Conservation (phyloP, 2,329 filamentous ascomycete genomes). For the Ilyonectria mors-panacis region DNA sequence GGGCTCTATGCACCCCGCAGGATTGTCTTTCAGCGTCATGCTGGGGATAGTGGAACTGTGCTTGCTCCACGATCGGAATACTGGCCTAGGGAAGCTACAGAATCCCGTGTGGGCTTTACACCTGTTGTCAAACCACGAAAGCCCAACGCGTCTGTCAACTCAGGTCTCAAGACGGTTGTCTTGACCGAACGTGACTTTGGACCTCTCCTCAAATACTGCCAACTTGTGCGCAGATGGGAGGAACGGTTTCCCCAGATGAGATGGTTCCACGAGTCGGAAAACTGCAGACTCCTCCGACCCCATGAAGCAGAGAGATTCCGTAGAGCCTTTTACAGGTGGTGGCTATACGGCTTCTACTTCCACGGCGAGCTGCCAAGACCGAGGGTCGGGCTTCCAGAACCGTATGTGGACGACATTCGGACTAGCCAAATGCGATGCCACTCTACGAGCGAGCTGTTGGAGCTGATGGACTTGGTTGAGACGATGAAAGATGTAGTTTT, state of each 20-base stretch:
- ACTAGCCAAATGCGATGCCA: constrained; percentile 61
- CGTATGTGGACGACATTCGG: constrained; percentile 58
- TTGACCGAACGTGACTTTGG: constrained; percentile 53
- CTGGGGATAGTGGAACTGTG: constrained; percentile 50
- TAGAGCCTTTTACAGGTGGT: constrained; percentile 67
- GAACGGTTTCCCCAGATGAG: constrained; percentile 59
- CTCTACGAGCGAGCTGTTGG: constrained; percentile 60
- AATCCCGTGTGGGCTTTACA: constrained; percentile 37
- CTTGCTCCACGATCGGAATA: constrained; percentile 38
- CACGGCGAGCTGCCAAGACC: constrained; percentile 61
- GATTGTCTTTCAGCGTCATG: constrained; percentile 57
- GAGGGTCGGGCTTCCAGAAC: constrained; percentile 55
- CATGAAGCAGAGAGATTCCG: constrained; percentile 64
- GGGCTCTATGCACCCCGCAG: constrained; percentile 57
- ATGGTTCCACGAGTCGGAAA: constrained; percentile 62
- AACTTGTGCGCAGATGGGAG: constrained; percentile 57
- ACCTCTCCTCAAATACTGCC: constrained; percentile 53
- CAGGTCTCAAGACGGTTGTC: constrained; percentile 43
- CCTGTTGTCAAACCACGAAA: constrained; percentile 43
- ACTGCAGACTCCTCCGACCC: constrained; percentile 60
- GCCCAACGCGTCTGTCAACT: constrained; percentile 11
- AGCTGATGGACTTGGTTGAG: constrained; percentile 62
- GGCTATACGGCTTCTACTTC: constrained; percentile 68
- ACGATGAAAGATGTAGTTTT: constrained; percentile 62
- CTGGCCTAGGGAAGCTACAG: constrained; percentile 18